A percentile compares a stretch with the other conserved stretches of the same genome.
These are phyloP conservation scores for Raphanus hybrid DNA, from an alignment of 441 rosid genomes.

Conservation along the genomic window DNA sequence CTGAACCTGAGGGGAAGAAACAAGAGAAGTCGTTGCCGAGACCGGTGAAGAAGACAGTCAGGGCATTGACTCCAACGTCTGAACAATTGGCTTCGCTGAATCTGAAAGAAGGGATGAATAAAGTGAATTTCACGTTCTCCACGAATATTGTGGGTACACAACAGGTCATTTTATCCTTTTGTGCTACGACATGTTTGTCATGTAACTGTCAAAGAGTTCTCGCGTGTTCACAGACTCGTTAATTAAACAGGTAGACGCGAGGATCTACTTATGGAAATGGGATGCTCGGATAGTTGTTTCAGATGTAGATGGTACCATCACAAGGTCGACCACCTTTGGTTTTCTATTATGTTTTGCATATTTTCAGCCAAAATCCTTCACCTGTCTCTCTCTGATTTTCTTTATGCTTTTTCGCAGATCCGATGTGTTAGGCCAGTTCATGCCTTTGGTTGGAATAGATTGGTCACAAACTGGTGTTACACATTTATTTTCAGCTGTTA, in stretches of 20 bases:
- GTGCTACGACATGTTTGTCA: slow-evolving; percentile 20
- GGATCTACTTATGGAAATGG: slow-evolving; percentile 97
- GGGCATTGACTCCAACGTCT: slow-evolving; percentile 78
- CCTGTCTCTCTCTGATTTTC: slow-evolving; percentile 7
- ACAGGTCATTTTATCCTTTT: slow-evolving; percentile 57
- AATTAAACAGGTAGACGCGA: slow-evolving; percentile 80
- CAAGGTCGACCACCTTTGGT: slow-evolving; percentile 59
- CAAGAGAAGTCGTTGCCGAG: slow-evolving; percentile 42
- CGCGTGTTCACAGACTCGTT: slow-evolving; percentile 24
- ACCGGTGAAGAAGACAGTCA: slow-evolving; percentile 57
- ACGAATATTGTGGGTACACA: slow-evolving; percentile 92
- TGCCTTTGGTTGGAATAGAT: slow-evolving; percentile 96
- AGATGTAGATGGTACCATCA: slow-evolving; percentile 98
- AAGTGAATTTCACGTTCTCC: slow-evolving; percentile 82
- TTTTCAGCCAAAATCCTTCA: not conserved
- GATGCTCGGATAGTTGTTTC: slow-evolving; percentile 86
- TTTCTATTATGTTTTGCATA: not conserved
- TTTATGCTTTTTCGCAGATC: slow-evolving; percentile 59
- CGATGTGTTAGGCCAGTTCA: slow-evolving; percentile 97
- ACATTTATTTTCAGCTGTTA: slow-evolving; percentile 86
- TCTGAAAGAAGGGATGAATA: slow-evolving; percentile 83
- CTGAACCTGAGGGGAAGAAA: slow-evolving; percentile 46
- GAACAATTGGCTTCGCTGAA: slow-evolving; percentile 84
- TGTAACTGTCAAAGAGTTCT: slow-evolving; percentile 2
- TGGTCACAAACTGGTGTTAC: slow-evolving; percentile 99